Evolutionary conservation across 2,329 filamentous ascomycete genomes (phyloP).

Genomic region (Penicillium crustosum): DNA sequence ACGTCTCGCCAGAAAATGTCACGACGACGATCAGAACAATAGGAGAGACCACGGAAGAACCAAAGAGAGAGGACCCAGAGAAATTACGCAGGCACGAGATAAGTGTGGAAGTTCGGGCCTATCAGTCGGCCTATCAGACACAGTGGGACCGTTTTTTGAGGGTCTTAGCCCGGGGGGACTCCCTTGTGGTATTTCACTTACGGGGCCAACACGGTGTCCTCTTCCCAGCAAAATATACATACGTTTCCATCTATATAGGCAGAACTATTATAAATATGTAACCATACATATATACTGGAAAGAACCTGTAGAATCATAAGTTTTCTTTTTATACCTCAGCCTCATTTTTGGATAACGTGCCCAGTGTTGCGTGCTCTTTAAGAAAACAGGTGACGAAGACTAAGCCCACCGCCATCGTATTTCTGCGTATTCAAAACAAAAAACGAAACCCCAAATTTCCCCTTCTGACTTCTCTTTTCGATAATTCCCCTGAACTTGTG

Average conservation of each 20-base stretch:
- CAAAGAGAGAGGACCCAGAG: background rate
- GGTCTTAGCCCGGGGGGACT: background rate
- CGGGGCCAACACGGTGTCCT: constrained; percentile 17
- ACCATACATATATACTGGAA: background rate
- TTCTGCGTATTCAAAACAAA: constrained; percentile 36
- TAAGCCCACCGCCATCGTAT: constrained; percentile 40
- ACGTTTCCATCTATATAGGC: background rate
- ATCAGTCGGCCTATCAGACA: constrained; percentile 6
- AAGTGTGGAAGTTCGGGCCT: background rate
- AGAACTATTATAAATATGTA: constrained; percentile 2
- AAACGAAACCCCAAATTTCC: constrained; percentile 23
- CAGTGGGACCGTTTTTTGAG: background rate
- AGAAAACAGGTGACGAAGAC: constrained; percentile 36
- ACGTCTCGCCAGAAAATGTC: constrained; percentile 31
- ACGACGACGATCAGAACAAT: background rate
- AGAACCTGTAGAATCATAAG: background rate
- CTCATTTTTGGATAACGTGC: background rate
- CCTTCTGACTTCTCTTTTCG: constrained; percentile 15
- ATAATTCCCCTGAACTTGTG: constrained; percentile 14
- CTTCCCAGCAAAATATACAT: background rate
- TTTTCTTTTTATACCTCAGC: background rate
- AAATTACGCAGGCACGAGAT: background rate
- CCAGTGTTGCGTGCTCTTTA: constrained; percentile 1
- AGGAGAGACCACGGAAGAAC: background rate
- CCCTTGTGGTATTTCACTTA: constrained; percentile 4